Evolutionary conservation across 768 basidiomycete genomes (phyloP).

Genomic region (Trametes villosa): DNA sequence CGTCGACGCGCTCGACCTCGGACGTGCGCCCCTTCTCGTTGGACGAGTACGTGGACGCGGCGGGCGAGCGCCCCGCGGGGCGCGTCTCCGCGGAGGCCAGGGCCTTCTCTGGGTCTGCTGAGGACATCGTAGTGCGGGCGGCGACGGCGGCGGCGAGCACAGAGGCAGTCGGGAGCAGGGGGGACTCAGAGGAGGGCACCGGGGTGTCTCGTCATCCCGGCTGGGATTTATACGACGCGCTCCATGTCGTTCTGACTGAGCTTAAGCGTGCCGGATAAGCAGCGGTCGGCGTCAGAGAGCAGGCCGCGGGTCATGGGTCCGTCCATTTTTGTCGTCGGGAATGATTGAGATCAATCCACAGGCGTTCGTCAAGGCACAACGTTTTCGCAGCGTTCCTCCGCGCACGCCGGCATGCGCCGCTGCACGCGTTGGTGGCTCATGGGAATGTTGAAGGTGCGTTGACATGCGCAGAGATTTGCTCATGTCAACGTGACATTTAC

Average conservation of each 20-base stretch:
- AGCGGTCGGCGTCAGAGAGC: conserved; percentile 1
- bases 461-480: not conserved
- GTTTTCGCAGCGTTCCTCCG: not conserved
- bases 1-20: conserved; percentile 28
- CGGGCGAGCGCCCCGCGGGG: conserved; percentile 15
- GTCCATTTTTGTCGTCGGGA: conserved; percentile 4
- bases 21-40: conserved; percentile 34
- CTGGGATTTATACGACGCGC: not conserved
- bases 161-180: not conserved
- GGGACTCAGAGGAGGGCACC: not conserved
- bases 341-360: conserved; percentile 7
- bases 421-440: not conserved
- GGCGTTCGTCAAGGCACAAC: conserved; percentile 4
- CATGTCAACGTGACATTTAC: too few species aligned
- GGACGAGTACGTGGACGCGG: conserved; percentile 25
- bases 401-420: too few species aligned
- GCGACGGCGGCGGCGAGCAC: not conserved
- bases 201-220: not conserved
- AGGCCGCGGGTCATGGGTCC: conserved; percentile 4
- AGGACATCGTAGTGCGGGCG: conserved; percentile 4
- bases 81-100: not conserved
- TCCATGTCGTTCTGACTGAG: not conserved
- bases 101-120: conserved; percentile 24
- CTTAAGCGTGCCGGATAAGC: conserved; percentile 13
- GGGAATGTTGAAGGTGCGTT: not conserved